A percentile compares a stretch with the other conserved stretches of the same genome.
Conservation (phyloP, 2,329 filamentous ascomycete genomes). For the Escovopsis sp. region DNA sequence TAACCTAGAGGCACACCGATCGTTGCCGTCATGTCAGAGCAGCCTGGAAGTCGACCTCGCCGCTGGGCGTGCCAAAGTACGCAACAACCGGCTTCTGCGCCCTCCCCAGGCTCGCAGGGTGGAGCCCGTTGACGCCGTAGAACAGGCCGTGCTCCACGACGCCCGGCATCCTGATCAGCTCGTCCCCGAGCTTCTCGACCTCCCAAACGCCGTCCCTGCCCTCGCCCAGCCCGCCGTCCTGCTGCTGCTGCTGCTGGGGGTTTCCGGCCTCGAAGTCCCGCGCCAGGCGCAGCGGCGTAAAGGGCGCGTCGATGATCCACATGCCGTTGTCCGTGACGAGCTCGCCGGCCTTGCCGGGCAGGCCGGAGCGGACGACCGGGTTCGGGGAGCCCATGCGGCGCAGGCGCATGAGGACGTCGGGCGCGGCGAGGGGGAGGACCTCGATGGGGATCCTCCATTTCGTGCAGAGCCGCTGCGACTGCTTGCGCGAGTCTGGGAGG, state of each 20-base stretch:
- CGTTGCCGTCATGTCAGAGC: not conserved
- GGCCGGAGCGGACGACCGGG: conserved; percentile 57
- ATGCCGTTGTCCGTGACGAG: conserved; percentile 46
- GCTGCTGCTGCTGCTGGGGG: no score
- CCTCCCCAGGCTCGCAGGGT: conserved; percentile 39
- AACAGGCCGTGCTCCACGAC: conserved; percentile 91
- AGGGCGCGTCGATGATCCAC: conserved; percentile 87
- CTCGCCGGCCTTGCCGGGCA: conserved; percentile 66
- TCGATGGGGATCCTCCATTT: conserved; percentile 91
- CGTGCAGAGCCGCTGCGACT: conserved; percentile 58
- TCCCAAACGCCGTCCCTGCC: conserved; percentile 55
- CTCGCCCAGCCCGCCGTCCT: conserved; percentile 8
- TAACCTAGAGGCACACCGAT: no score
- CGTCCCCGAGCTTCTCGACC: conserved; percentile 56
- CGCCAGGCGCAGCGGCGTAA: conserved; percentile 54
- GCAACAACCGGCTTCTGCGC: conserved; percentile 83
- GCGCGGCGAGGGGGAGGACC: conserved; percentile 72
- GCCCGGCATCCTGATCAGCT: conserved; percentile 69
- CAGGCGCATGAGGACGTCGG: conserved; percentile 61
- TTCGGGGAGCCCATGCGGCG: conserved; percentile 55
- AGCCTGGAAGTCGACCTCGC: conserved; percentile 34
- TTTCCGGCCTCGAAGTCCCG: conserved; percentile 27
- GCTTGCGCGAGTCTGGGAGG: conserved; percentile 67
- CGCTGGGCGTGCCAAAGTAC: conserved; percentile 86
- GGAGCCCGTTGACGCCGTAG: conserved; percentile 60